A percentile compares a stretch with the other conserved stretches of the same genome.
phyloP scores from a whole-genome alignment of 163 green algal genomes.

The Trebouxia gelatinosa region DNA sequence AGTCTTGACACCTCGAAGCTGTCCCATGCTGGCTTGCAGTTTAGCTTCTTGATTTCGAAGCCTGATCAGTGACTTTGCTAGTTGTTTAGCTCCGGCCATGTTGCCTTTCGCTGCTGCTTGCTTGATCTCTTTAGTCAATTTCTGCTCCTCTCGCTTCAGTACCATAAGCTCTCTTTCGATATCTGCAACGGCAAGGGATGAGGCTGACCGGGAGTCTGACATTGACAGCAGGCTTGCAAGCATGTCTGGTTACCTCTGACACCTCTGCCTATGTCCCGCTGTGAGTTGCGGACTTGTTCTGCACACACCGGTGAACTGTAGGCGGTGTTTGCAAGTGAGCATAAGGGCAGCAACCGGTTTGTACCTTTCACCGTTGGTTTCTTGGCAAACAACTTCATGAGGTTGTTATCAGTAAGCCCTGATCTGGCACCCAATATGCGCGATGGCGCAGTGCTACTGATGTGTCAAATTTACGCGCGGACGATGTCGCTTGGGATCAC shows the following conservation, averaged over 20 bases:
- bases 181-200: conserved; percentile 49
- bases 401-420: background rate
- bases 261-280: conserved; percentile 59
- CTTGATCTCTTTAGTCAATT: conserved; percentile 64
- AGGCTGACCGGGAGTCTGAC: background rate
- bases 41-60: conserved; percentile 70
- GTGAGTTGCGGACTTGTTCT: conserved; percentile 59
- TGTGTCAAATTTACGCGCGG: too few species aligned
- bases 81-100: conserved; percentile 49
- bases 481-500: too few species aligned
- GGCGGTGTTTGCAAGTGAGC: too few species aligned
- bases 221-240: background rate
- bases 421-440: background rate
- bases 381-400: conserved; percentile 41
- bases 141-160: conserved; percentile 77
- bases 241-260: conserved; percentile 48
- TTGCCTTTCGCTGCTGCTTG: conserved; percentile 71
- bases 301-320: too few species aligned
- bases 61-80: conserved; percentile 84
- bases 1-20: conserved; percentile 72
- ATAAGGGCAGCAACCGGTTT: too few species aligned
- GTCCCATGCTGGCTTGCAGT: conserved; percentile 67
- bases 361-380: conserved; percentile 37
- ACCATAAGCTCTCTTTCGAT: conserved; percentile 70
- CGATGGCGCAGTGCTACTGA: background rate